Evolutionary conservation across 345 rosid genomes (phyloP), one percentile per base, ranked within the genome.

Genomic region (Lagerstroemia speciosa): DNA sequence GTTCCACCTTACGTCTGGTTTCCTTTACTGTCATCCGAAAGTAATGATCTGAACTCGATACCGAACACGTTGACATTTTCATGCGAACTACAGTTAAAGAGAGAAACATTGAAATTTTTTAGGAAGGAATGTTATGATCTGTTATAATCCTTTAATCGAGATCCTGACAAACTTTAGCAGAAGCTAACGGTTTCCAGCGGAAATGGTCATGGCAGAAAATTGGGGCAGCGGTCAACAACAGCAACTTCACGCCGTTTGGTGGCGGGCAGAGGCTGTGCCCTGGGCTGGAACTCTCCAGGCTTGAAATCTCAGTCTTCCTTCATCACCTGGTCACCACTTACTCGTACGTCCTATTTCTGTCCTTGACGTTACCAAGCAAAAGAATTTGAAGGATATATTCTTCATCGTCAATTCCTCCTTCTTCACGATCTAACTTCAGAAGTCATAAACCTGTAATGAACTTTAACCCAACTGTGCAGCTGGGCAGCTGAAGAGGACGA

Each of bases 241-340:
- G 67, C 31, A 76, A 77, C 83, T 94, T 85, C 71, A 91, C 99
- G 32, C 97, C 99, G 5, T 94, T 94, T 79, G 99, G 99, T 50
- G 99, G 99, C 16, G 99, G 99, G n/a, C 99, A 91, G 55, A 84
- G 99, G 78, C 83, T 94, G 15, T 94, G 99, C 74, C 99, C 99
- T 71, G 99, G 99, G 53, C 64, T 88, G 62, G 99, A 94, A 66
- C 81, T 94, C 34, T 89, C 99, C 10, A 90, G 91, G 74, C 98
- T 91, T 7, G 97, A 94, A 81, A 82, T 91, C 55, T 78, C 98
- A 16, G 80, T 94, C 78, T 94, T 94, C 78, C 96, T 94, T 69
- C 97, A 94, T 81, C 96, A 89, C 52, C 84, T 94, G 31, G 86
- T 91, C 70, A 91, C 96, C 67, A 84, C 77, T 37, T 94, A 81